Conservation (phyloP, 768 basidiomycete genomes). For the Pisolithus marmoratus region DNA sequence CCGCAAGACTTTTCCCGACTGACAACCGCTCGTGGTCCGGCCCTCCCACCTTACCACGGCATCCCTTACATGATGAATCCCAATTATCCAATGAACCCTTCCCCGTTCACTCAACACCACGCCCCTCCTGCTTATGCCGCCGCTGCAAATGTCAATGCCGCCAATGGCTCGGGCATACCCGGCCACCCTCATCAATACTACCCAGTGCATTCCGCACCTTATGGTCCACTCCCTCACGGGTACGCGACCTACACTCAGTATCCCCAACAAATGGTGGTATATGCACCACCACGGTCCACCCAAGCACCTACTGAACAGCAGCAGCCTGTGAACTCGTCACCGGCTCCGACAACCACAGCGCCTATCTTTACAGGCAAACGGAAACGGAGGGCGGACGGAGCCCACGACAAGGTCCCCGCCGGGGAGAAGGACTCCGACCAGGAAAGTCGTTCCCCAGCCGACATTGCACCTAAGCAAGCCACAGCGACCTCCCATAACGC, state of each 20-base stretch:
- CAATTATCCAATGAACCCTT: constrained; percentile 56
- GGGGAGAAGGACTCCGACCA: constrained; percentile 55
- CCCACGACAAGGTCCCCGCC: constrained; percentile 32
- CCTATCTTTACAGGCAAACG: constrained; percentile 43
- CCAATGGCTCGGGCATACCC: constrained; percentile 35
- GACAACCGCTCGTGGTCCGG: constrained; percentile 34
- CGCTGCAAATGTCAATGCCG: constrained; percentile 32
- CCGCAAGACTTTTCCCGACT: constrained; percentile 25
- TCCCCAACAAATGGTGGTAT: constrained; percentile 63
- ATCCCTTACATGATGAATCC: constrained; percentile 66
- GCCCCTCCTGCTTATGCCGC: constrained; percentile 31
- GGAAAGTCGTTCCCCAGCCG: constrained; percentile 48
- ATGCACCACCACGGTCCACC: constrained; percentile 29
- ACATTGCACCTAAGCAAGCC: constrained; percentile 31
- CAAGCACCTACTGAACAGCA: constrained; percentile 10
- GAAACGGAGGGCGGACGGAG: constrained; percentile 49
- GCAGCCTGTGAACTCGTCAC: constrained; percentile 24
- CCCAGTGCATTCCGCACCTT: constrained; percentile 50
- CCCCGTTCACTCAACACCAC: constrained; percentile 41
- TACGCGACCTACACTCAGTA: constrained; percentile 56
- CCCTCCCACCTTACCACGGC: constrained; percentile 51
- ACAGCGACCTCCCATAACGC: constrained; percentile 23
- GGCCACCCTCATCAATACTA: constrained; percentile 46
- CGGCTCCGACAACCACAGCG: constrained; percentile 30
- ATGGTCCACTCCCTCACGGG: constrained; percentile 35